Percentiles rank a stretch among this genome's conserved stretches.
These are phyloP conservation scores for Baorangia bicolor DNA, from an alignment of 768 basidiomycete genomes.

Conservation along the genomic window DNA sequence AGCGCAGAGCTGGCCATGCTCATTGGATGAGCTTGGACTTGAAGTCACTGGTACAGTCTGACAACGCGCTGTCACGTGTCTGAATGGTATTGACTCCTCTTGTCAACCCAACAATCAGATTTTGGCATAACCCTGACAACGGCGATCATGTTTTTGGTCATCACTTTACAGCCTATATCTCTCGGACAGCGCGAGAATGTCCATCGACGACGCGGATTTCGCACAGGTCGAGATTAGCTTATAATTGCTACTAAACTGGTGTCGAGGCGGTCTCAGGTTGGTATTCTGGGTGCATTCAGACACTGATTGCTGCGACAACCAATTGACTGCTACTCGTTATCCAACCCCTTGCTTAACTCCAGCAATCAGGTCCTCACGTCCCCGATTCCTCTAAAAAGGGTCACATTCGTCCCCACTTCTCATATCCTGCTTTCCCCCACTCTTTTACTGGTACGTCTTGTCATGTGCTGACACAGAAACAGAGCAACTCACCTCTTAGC, in stretches of 20 bases:
- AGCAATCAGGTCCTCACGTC: neutral
- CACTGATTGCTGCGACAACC: neutral
- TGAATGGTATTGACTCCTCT: too few relatives aligned
- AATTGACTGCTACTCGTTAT: neutral
- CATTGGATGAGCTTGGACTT: neutral
- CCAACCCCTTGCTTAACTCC: neutral
- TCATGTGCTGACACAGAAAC: neutral
- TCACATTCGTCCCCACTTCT: neutral
- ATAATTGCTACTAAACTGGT: neutral
- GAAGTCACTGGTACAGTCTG: neutral
- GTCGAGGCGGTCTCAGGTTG: neutral
- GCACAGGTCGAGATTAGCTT: too few relatives aligned
- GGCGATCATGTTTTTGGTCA: too few relatives aligned
- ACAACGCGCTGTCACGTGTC: conserved; percentile 17
- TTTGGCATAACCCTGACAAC: too few relatives aligned
- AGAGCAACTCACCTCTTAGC: neutral
- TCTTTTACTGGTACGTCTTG: neutral
- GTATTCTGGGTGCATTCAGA: neutral
- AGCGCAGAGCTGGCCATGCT: conserved; percentile 46
- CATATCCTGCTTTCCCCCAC: neutral
- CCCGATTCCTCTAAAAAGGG: neutral
- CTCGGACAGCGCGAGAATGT: too few relatives aligned
- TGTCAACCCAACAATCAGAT: too few relatives aligned
- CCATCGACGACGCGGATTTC: too few relatives aligned
- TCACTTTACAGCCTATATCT: too few relatives aligned